These are phyloP conservation scores for Abrus pulchellus DNA, from an alignment of 306 rosid species.

Conservation along the genomic window DNA sequence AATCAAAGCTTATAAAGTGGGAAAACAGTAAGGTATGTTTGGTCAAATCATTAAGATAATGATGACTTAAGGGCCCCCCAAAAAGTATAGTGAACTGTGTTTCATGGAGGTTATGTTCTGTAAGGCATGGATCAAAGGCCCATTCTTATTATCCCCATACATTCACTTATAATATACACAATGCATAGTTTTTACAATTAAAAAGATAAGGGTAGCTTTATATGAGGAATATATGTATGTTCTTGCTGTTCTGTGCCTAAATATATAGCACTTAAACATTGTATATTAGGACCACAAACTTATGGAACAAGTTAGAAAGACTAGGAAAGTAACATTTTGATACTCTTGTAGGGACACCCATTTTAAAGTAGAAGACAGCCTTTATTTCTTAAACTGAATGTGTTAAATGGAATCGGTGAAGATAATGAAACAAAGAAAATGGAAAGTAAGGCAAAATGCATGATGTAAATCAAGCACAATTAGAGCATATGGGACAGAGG, in stretches of 20 bases:
- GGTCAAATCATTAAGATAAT: slow-evolving; percentile 52
- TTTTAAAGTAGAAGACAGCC: slow-evolving; percentile 45
- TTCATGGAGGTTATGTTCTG: slow-evolving; percentile 46
- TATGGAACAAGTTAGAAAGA: slow-evolving; percentile 34
- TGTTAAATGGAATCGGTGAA: slow-evolving; percentile 23
- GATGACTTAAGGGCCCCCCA: slow-evolving; percentile 47
- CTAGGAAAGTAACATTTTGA: slow-evolving; percentile 42
- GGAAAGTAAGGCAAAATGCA: slow-evolving; percentile 26
- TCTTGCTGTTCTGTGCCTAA: slow-evolving; percentile 22
- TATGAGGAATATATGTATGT: slow-evolving; percentile 4
- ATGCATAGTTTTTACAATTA: slow-evolving; percentile 3
- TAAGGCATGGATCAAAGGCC: slow-evolving; percentile 47
- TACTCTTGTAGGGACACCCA: slow-evolving; percentile 45
- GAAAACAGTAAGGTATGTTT: slow-evolving; percentile 48
- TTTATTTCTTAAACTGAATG: slow-evolving; percentile 27
- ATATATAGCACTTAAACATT: slow-evolving; percentile 22
- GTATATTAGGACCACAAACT: slow-evolving; percentile 14
- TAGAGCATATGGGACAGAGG: slow-evolving; percentile 52
- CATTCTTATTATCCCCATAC: slow-evolving; percentile 35
- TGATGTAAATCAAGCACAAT: slow-evolving; percentile 41
- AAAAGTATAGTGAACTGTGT: slow-evolving; percentile 46
- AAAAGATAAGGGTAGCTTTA: slow-evolving; percentile 24
- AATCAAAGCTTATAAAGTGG: slow-evolving; percentile 45
- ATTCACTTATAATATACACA: slow-evolving; percentile 1
- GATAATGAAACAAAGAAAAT: slow-evolving; percentile 31